Percentiles rank a stretch among this genome's conserved stretches.
Conservation (phyloP, 108 stramenopile genomes). For the Epithemia pelagica region DNA sequence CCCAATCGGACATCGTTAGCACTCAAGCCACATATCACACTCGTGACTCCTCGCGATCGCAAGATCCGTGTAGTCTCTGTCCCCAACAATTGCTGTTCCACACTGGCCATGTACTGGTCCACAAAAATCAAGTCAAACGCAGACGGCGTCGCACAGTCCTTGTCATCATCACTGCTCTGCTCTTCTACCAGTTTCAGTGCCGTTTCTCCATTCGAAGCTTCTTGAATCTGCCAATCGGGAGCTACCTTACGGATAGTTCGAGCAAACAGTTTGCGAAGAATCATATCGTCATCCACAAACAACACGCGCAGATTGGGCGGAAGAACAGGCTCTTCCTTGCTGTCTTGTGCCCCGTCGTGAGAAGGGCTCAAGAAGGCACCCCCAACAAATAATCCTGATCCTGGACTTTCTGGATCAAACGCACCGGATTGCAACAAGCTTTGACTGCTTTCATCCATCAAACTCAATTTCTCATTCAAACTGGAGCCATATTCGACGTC, state of each 20-base stretch:
- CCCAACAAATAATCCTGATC: no score
- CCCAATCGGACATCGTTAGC: conserved; percentile 41
- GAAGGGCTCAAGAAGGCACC: no score
- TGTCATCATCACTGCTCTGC: conserved; percentile 9
- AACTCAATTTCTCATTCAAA: background rate
- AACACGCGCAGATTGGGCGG: conserved; percentile 17
- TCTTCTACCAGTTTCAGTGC: conserved; percentile 20
- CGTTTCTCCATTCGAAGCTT: conserved; percentile 34
- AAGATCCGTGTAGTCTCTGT: conserved; percentile 39
- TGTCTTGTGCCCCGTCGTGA: no score
- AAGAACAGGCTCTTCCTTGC: conserved; percentile 1
- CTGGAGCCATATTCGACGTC: background rate
- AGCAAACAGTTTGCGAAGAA: conserved; percentile 28
- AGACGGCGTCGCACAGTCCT: no score
- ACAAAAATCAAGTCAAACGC: conserved; percentile 27
- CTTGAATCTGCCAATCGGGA: conserved; percentile 26
- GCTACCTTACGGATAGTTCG: conserved; percentile 14
- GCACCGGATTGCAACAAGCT: background rate
- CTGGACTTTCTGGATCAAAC: no score
- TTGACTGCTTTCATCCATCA: background rate
- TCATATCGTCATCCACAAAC: conserved; percentile 34
- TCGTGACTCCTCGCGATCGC: conserved; percentile 27
- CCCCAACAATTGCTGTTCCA: conserved; percentile 49
- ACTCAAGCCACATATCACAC: conserved; percentile 42
- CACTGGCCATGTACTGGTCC: conserved; percentile 33